phyloP scores from a whole-genome alignment of 495 filamentous ascomycete genomes.

The Copromyces sp. region DNA sequence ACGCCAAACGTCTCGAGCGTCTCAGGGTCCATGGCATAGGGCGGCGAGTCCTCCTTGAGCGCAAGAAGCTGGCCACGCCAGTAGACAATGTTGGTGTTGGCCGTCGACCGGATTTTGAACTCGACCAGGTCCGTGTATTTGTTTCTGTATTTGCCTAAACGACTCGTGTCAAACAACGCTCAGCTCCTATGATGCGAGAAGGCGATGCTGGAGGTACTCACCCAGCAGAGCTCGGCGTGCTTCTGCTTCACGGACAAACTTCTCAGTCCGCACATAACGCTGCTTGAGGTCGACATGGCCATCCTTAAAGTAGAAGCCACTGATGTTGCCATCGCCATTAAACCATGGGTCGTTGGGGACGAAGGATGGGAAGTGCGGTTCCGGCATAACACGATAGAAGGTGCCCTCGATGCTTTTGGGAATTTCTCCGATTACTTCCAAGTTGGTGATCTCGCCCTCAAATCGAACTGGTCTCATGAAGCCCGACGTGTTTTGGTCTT shows the following conservation, averaged over 20 bases:
- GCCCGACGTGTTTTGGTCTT: neutral
- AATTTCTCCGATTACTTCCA: conserved; percentile 25
- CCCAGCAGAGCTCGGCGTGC: conserved; percentile 30
- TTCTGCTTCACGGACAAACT: conserved; percentile 30
- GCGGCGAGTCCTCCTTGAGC: conserved; percentile 38
- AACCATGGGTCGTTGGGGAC: conserved; percentile 9
- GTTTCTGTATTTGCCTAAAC: conserved; percentile 35
- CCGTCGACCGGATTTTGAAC: conserved; percentile 31
- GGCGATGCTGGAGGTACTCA: neutral
- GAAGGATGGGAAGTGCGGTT: conserved; percentile 14
- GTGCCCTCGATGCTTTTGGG: conserved; percentile 30
- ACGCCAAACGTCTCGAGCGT: conserved; percentile 41
- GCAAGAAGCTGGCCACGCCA: conserved; percentile 39
- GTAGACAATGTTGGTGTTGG: conserved; percentile 43
- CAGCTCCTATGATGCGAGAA: neutral
- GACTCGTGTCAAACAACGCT: neutral
- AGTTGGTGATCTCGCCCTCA: conserved; percentile 26
- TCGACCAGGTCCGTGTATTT: conserved; percentile 38
- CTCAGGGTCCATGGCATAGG: conserved; percentile 40
- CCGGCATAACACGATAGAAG: conserved; percentile 32
- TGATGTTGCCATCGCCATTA: conserved; percentile 25
- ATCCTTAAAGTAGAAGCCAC: conserved; percentile 38
- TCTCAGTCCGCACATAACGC: conserved; percentile 40
- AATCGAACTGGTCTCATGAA: conserved; percentile 11
- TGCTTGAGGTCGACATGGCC: conserved; percentile 37